Base-by-base conservation (phyloP, 495 filamentous ascomycete genomes). In the Schizothecium vesticola region DNA sequence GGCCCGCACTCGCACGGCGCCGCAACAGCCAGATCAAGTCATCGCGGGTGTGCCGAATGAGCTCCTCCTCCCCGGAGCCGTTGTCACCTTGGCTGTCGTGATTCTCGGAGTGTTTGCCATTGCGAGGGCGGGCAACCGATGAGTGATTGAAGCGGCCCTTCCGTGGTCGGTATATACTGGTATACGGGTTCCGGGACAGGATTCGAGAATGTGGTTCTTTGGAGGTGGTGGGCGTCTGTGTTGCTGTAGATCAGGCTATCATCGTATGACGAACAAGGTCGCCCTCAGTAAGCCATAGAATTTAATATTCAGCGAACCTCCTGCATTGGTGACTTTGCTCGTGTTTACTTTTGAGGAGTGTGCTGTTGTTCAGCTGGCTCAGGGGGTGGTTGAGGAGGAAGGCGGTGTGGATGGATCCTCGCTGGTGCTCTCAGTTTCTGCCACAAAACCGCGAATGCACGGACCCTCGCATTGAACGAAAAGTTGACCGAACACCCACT, bases 11-110 rank as follows among this genome's bases (percentile, higher is more conserved):
- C 69, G 72, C 23, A 75, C 75, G 7, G 68, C 63, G 12, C 82
- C 84, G 67, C 78, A 81, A 23, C 80, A 82, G 24, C 87, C 88
- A 69, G 90, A 94, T 70, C 92, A 94, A 75, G 77, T 96, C 56
- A 92, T 99, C 73, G 86, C 90, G 13, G 95, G 95, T 58, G 90
- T 99, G 64, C 94, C 95, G 19, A 99, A 99, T 74, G 95, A 99
- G 69, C 80, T 97, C 58, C 82, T 99, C 25, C 85, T 99, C 25
- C 96, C 95, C 0, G 95, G 95, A 66, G 95, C 96, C 22, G 92
- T 98, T 76, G 93, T 92, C n/a, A 92, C 92, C 12, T 79, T 99
- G 71, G 96, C 95, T 9, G 93, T 95, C 22, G 93, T 96, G 23
- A 97, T 99, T 81, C 86, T 92, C 21, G 93, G 90, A 61, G 94